Conservation (phyloP, 345 rosid genomes). For the Passiflora organensis region DNA sequence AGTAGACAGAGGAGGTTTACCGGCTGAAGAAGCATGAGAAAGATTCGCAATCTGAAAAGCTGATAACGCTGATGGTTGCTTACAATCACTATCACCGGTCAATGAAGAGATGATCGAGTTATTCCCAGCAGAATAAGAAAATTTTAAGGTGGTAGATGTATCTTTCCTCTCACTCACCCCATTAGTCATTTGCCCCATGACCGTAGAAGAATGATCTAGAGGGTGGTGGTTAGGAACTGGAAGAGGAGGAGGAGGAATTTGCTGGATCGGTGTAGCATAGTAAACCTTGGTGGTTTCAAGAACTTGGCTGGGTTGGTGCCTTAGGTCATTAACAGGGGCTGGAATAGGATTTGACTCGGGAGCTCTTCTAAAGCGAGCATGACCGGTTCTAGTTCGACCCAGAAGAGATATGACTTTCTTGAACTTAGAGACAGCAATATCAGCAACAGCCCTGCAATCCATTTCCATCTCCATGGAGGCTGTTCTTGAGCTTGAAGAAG, state of each 20-base stretch:
- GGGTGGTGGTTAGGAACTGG: slow-evolving; percentile 3
- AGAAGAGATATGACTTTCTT: slow-evolving; percentile 64
- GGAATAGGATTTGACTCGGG: slow-evolving; percentile 19
- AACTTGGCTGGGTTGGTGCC: slow-evolving; percentile 14
- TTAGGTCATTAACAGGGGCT: slow-evolving; percentile 3
- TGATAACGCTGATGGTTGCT: slow-evolving; percentile 42
- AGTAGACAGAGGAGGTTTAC: slow-evolving; percentile 68
- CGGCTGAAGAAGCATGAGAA: slow-evolving; percentile 49
- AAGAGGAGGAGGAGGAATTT: slow-evolving; percentile 36
- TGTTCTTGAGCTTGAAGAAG: slow-evolving; percentile 15
- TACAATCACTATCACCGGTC: slow-evolving; percentile 40
- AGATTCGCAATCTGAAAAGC: slow-evolving; percentile 55
- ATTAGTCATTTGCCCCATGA: slow-evolving; percentile 12
- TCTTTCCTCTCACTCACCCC: slow-evolving; percentile 43
- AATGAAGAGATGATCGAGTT: slow-evolving; percentile 43
- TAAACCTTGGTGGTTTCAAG: slow-evolving; percentile 30
- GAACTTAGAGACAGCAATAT: slow-evolving; percentile 64
- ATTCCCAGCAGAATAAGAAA: slow-evolving; percentile 51
- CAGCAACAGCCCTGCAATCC: slow-evolving; percentile 58
- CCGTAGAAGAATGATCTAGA: slow-evolving; percentile 17
- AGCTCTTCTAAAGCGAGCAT: slow-evolving; percentile 76
- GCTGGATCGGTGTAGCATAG: slow-evolving; percentile 73
- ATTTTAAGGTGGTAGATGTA: slow-evolving; percentile 53
- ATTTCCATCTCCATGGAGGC: slow-evolving; percentile 40
- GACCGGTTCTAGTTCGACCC: slow-evolving; percentile 69